Evolutionary conservation across 768 basidiomycete species (phyloP).

Genomic region (Leucocoprinus birnbaumii): DNA sequence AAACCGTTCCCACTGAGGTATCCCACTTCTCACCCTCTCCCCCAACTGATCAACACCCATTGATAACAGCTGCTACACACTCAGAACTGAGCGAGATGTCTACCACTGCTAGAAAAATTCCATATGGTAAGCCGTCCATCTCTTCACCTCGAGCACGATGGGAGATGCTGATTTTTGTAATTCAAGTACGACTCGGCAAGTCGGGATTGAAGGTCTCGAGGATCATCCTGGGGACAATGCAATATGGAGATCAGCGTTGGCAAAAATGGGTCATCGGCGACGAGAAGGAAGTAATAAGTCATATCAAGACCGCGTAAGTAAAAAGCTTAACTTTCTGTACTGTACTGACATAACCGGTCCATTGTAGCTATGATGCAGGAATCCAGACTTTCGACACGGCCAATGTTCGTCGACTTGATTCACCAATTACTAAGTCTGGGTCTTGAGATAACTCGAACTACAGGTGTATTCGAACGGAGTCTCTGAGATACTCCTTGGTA

Average conservation of each 20-base stretch:
- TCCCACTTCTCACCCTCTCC: too few species aligned
- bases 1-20: too few species aligned
- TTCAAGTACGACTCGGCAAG: constrained; percentile 42
- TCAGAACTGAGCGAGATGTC: too few species aligned
- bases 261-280: constrained; percentile 44
- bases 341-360: too few species aligned
- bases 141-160: too few species aligned
- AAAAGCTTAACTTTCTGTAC: too few species aligned
- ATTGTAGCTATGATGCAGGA: constrained; percentile 52
- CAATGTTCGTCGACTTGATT: constrained; percentile 25
- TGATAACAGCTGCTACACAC: too few species aligned
- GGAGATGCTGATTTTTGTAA: too few species aligned
- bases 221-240: constrained; percentile 64
- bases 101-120: too few species aligned
- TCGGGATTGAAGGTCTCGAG: constrained; percentile 64
- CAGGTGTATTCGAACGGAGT: constrained; percentile 65
- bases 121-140: too few species aligned
- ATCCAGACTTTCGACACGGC: constrained; percentile 64
- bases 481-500: constrained; percentile 67
- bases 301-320: constrained; percentile 31
- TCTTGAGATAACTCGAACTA: background rate
- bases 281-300: constrained; percentile 43
- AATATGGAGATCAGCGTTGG: constrained; percentile 54
- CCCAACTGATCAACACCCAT: too few species aligned
- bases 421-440: background rate